Conservation (phyloP, 2,329 filamentous ascomycete genomes). For the Pseudomassariella vexata region DNA sequence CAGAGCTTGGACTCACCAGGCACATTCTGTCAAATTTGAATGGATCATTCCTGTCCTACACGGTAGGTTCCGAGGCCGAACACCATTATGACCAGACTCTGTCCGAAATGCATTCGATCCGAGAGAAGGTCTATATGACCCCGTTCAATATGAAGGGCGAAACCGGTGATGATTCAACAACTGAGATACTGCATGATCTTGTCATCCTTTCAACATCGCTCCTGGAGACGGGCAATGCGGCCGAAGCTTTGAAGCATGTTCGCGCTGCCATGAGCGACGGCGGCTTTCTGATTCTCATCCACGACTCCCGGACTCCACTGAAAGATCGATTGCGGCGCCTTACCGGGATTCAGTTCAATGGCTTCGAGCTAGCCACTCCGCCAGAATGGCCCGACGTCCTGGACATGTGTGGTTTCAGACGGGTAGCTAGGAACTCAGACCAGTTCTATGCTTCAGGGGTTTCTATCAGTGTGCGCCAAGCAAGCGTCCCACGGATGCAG, state of each 20-base stretch:
- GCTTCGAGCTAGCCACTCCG: slow-evolving; percentile 17
- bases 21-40: slow-evolving; percentile 25
- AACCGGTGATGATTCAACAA: no score
- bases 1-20: slow-evolving; percentile 21
- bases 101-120: no score
- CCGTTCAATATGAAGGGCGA: no score
- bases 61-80: slow-evolving; percentile 14
- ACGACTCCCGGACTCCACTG: slow-evolving; percentile 10
- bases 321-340: slow-evolving; percentile 13
- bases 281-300: slow-evolving; percentile 28
- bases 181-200: no score
- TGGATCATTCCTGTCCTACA: slow-evolving; percentile 24
- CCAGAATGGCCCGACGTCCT: slow-evolving; percentile 28
- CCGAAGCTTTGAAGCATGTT: slow-evolving; percentile 18
- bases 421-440: slow-evolving; percentile 22
- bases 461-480: slow-evolving; percentile 31
- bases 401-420: slow-evolving; percentile 25
- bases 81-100: slow-evolving; percentile 4
- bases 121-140: no score
- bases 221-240: slow-evolving; percentile 18
- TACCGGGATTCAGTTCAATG: neutral
- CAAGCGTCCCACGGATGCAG: slow-evolving; percentile 15
- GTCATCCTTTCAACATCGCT: slow-evolving; percentile 29
- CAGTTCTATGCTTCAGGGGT: slow-evolving; percentile 26
- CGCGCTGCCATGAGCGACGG: slow-evolving; percentile 27